These are phyloP conservation scores for Grigorovia humatica DNA, from an alignment of 805 yeast genomes.

Conservation along the genomic window DNA sequence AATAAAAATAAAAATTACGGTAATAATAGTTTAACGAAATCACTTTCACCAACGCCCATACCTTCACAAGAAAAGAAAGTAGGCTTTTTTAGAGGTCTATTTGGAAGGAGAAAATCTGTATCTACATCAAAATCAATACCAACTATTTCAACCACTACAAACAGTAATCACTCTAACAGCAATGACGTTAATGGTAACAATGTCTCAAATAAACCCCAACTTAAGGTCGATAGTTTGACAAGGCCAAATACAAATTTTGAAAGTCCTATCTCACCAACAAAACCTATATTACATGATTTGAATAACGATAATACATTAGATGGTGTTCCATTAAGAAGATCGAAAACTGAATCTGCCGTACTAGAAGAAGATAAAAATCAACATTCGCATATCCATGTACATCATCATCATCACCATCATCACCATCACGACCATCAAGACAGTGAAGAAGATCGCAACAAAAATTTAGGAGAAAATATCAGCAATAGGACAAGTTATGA, in stretches of 20 bases:
- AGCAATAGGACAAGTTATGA: no score
- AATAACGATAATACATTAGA: background rate
- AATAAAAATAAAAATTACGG: background rate
- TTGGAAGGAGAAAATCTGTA: slow-evolving; percentile 10
- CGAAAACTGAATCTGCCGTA: slow-evolving; percentile 14
- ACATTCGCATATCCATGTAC: background rate
- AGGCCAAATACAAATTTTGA: no score
- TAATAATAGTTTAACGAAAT: background rate
- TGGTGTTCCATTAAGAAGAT: slow-evolving; percentile 9
- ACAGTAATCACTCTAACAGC: background rate
- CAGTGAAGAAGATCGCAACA: background rate
- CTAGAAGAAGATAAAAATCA: background rate
- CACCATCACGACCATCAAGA: slow-evolving; percentile 6
- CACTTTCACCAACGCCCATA: background rate
- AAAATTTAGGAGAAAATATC: no score
- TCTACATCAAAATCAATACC: background rate
- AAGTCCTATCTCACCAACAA: background rate
- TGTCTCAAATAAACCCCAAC: background rate
- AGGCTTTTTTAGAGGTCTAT: slow-evolving; percentile 31
- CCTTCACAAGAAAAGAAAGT: slow-evolving; percentile 20
- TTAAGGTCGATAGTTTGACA: no score
- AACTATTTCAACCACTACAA: background rate
- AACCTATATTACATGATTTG: no score
- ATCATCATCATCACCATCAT: slow-evolving; percentile 8
- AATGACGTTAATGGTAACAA: no score